Conservation (phyloP, 139 green algal genomes). For the Chlamydomonas sphaeroides region DNA sequence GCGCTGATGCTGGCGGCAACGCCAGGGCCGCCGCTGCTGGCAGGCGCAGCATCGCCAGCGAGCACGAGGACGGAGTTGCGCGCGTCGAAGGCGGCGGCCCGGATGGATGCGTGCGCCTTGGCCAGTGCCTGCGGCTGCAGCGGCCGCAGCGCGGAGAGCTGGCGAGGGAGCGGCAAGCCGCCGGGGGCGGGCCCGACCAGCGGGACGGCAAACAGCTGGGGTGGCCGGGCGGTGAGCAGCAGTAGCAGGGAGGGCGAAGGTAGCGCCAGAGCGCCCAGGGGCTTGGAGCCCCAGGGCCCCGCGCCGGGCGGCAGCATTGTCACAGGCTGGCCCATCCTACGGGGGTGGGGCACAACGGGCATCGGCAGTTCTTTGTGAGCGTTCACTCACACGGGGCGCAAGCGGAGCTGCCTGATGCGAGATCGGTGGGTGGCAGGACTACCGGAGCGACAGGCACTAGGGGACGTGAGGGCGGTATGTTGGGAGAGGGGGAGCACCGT, state of each 20-base stretch:
- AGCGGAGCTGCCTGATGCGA: too few relatives aligned
- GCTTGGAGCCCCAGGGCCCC: background rate
- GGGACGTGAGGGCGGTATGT: background rate
- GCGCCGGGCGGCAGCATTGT: background rate
- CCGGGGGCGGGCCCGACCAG: background rate
- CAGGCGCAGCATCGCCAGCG: background rate
- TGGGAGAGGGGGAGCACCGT: too few relatives aligned
- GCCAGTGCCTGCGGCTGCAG: background rate
- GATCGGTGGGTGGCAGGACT: too few relatives aligned
- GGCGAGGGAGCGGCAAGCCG: too few relatives aligned
- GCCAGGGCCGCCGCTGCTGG: background rate
- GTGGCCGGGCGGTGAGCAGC: background rate
- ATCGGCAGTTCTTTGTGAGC: too few relatives aligned
- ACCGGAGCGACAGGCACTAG: too few relatives aligned
- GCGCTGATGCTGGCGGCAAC: conserved; percentile 12
- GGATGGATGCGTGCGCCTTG: background rate
- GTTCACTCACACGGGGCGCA: too few relatives aligned
- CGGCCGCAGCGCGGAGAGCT: background rate
- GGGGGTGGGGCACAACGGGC: background rate
- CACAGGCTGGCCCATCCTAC: background rate
- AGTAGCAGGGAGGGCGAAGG: background rate
- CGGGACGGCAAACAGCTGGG: background rate
- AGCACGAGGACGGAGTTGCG: background rate
- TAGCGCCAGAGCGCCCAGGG: background rate
- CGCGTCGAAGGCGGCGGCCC: background rate